Conservation (phyloP, 2,329 filamentous ascomycete genomes). For the Orbilia blumenaviensis region DNA sequence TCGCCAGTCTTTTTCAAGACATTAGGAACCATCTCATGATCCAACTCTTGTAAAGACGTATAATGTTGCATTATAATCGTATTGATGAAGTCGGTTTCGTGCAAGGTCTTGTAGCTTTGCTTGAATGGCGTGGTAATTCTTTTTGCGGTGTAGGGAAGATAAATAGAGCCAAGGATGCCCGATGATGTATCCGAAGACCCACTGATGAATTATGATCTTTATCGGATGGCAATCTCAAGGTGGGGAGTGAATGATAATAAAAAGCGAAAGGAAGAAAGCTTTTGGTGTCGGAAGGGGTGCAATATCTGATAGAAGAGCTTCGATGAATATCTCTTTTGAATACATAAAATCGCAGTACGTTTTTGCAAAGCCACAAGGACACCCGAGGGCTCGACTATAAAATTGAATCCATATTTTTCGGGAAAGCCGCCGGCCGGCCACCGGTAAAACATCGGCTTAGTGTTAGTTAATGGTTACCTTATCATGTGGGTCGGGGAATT, state of each 20-base stretch:
- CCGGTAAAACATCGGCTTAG: slow-evolving; percentile 18
- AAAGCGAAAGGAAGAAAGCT: slow-evolving; percentile 3
- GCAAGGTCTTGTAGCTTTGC: slow-evolving; percentile 31
- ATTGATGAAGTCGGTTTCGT: slow-evolving; percentile 45
- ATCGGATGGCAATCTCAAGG: slow-evolving; percentile 28
- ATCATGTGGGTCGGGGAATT: slow-evolving; percentile 34
- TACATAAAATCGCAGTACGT: background rate
- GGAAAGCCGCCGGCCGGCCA: slow-evolving; percentile 4
- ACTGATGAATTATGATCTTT: slow-evolving; percentile 32
- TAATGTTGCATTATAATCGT: slow-evolving; percentile 54
- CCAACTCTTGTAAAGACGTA: slow-evolving; percentile 51
- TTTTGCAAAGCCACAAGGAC: slow-evolving; percentile 3
- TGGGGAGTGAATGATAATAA: background rate
- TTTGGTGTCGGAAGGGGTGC: background rate
- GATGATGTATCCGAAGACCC: background rate
- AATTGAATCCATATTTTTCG: slow-evolving; percentile 6
- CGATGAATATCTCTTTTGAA: background rate
- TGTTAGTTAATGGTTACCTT: slow-evolving; percentile 53
- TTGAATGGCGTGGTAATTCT: slow-evolving; percentile 48
- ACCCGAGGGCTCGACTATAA: slow-evolving; percentile 5
- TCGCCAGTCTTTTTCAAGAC: slow-evolving; percentile 42
- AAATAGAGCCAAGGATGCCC: slow-evolving; percentile 5
- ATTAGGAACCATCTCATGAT: slow-evolving; percentile 51
- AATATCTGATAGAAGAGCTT: background rate
- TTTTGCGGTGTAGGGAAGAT: slow-evolving; percentile 16